Evolutionary conservation across 148 eudicot genomes (phyloP).

Genomic region (Dianthus caryophyllus): DNA sequence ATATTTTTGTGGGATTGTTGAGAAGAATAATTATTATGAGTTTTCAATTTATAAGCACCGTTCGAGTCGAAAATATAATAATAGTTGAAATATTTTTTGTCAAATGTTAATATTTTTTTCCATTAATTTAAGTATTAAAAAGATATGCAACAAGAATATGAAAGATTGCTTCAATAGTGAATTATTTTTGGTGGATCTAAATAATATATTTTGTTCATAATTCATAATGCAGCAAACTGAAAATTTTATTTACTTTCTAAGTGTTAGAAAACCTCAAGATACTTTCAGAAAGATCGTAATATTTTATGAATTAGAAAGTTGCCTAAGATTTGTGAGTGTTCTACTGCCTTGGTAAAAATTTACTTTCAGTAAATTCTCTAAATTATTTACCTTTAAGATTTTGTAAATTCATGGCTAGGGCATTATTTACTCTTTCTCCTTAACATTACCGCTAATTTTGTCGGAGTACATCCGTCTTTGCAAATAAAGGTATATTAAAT

Average conservation of each 20-base stretch:
- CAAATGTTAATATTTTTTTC: background rate
- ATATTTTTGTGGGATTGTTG: background rate
- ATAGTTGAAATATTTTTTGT: background rate
- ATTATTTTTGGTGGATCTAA: background rate
- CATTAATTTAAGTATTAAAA: background rate
- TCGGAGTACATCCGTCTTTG: background rate
- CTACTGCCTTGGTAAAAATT: background rate
- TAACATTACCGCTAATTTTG: background rate
- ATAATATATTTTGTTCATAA: too few relatives aligned
- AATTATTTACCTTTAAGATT: background rate
- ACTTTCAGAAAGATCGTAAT: background rate
- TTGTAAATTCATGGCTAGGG: constrained; percentile 6
- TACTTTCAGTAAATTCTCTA: background rate
- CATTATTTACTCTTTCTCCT: background rate
- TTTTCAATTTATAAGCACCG: background rate
- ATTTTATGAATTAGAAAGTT: background rate
- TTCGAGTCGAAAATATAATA: background rate
- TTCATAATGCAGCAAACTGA: too few relatives aligned
- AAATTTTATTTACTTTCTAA: too few relatives aligned
- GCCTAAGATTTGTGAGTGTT: constrained; percentile 1
- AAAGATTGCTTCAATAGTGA: constrained; percentile 7
- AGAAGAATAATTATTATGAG: background rate
- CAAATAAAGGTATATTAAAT: background rate
- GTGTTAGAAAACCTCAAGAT: background rate
- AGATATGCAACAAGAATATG: background rate